Conservation (phyloP, 2,329 filamentous ascomycete genomes). For the Venturia effusa region DNA sequence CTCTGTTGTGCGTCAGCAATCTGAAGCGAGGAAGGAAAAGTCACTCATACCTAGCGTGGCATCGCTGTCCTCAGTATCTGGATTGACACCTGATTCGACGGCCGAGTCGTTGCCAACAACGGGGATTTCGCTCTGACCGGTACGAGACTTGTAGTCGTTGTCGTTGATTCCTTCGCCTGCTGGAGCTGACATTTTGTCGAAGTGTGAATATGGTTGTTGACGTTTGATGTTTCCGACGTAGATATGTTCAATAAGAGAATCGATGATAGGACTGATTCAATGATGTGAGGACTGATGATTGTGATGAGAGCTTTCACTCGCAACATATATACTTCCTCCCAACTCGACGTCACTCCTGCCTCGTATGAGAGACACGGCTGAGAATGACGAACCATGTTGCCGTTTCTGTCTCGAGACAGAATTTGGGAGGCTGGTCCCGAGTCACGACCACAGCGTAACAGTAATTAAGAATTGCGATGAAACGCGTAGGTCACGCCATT, state of each 20-base stretch:
- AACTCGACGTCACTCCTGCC: not conserved
- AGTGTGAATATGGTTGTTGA: not conserved
- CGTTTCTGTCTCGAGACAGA: not conserved
- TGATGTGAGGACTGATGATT: too few species aligned
- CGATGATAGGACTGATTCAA: too few species aligned
- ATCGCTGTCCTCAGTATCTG: constrained; percentile 1
- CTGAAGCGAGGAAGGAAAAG: not conserved
- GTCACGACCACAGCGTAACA: not conserved
- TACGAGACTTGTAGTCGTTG: constrained; percentile 9
- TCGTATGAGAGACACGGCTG: not conserved
- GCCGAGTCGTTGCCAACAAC: not conserved
- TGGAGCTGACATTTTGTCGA: not conserved
- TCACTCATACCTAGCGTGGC: not conserved
- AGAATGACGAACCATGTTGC: not conserved
- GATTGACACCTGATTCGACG: not conserved
- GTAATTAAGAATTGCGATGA: not conserved
- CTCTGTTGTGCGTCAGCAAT: constrained; percentile 15
- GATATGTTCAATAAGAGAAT: too few species aligned
- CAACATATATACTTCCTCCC: not conserved
- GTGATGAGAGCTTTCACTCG: too few species aligned
- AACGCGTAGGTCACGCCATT: not conserved
- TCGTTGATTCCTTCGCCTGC: constrained; percentile 4
- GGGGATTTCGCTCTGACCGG: constrained; percentile 10
- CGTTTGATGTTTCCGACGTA: too few species aligned
- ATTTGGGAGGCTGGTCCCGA: not conserved